Percentiles rank a stretch among this genome's conserved stretches.
Evolutionary conservation across 2,329 filamentous ascomycete genomes (phyloP).

Genomic region (Scedosporium aurantiacum): DNA sequence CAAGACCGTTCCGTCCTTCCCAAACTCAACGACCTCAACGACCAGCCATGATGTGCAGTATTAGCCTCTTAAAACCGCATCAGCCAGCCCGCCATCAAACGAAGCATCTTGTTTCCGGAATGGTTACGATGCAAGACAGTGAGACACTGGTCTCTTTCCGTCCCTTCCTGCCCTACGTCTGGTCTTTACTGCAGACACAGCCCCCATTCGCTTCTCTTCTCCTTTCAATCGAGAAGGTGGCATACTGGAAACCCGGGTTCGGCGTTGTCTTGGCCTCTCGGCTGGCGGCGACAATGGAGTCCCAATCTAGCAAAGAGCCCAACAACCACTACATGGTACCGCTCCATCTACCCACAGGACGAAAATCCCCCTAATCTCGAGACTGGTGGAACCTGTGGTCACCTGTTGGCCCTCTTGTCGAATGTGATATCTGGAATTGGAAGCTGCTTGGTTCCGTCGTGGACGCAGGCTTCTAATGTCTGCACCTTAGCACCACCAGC

Average conservation of each 20-base stretch:
- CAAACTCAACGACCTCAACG: background rate
- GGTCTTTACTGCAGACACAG: background rate
- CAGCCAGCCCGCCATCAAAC: background rate
- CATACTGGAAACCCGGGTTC: background rate
- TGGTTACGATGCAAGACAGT: background rate
- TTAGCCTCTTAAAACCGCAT: background rate
- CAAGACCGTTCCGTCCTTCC: background rate
- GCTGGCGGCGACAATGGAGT: too few species aligned
- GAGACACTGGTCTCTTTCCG: background rate
- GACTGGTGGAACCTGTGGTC: too few species aligned
- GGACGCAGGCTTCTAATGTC: too few species aligned
- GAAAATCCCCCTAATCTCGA: too few species aligned
- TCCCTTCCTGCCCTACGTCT: background rate
- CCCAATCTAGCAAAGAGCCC: too few species aligned
- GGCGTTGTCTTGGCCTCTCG: background rate
- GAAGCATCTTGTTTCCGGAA: background rate
- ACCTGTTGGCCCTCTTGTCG: too few species aligned
- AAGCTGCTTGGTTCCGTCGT: too few species aligned
- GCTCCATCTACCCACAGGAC: too few species aligned
- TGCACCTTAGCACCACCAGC: too few species aligned
- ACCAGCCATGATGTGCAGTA: background rate
- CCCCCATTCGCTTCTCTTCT: background rate
- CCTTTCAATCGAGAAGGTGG: background rate
- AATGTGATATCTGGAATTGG: too few species aligned
- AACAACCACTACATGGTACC: too few species aligned